Conservation (phyloP, 2,329 filamentous ascomycete species). For the Incumbomyces lentus region DNA sequence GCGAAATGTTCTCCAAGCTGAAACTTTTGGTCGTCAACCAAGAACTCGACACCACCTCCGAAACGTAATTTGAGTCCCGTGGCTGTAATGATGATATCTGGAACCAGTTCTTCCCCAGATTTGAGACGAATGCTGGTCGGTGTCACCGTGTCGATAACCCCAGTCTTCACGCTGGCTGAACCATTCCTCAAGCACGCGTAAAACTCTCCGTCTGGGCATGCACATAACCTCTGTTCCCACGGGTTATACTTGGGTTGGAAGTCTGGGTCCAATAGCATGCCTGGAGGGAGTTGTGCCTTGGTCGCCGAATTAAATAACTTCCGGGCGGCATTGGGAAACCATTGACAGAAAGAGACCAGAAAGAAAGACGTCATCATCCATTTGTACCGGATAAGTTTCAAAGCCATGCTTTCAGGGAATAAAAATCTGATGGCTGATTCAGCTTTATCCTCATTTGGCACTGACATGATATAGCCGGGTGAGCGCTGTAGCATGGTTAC, state of each 20-base stretch:
- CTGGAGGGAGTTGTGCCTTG: conserved; percentile 14
- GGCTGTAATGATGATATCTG: conserved; percentile 36
- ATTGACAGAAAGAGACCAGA: conserved; percentile 17
- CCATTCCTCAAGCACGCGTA: conserved; percentile 44
- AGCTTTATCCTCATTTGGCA: conserved; percentile 12
- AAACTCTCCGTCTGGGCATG: conserved; percentile 52
- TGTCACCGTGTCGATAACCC: conserved; percentile 42
- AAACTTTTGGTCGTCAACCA: conserved; percentile 28
- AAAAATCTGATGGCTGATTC: conserved; percentile 13
- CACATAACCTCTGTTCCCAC: conserved; percentile 66
- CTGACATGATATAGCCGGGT: conserved; percentile 54
- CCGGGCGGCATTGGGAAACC: conserved; percentile 13
- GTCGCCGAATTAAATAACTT: conserved; percentile 12
- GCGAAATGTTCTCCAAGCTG: conserved; percentile 28
- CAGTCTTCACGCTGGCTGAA: conserved; percentile 45
- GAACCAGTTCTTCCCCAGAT: conserved; percentile 31
- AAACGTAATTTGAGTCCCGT: conserved; percentile 33
- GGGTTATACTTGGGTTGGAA: conserved; percentile 57
- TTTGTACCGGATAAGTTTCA: conserved; percentile 13
- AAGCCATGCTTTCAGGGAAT: conserved; percentile 12
- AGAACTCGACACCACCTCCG: conserved; percentile 27
- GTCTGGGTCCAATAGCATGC: conserved; percentile 47
- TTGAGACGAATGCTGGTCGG: conserved; percentile 40
- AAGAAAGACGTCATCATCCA: conserved; percentile 14
- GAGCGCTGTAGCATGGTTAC: conserved; percentile 76